Evolutionary conservation across 371 early-diverging fungal genomes (phyloP), one percentile per base, ranked within the genome.

Genomic region (Mucor plumbeus): DNA sequence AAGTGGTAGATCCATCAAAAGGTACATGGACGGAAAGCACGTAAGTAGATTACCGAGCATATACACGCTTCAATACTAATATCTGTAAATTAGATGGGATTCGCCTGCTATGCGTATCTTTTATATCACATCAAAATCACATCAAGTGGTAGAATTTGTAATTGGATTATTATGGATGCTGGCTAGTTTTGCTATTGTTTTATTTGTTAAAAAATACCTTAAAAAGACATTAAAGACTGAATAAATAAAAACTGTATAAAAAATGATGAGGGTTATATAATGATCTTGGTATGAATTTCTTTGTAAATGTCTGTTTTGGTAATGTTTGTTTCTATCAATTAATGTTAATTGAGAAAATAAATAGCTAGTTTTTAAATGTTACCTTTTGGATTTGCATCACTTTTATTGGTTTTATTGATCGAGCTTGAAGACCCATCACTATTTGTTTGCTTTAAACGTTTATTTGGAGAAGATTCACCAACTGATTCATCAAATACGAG

Each of bases 21-120:
- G 81, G 83, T 0, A 85, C 90, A 7, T 94, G 89, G 89, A 85
- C 88, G 9, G 88, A 90, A 74, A 90, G 90, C 84, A 80, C 75
- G 90, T 91, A 85, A 81, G 89, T 81, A 36, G 44, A 40, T 26
- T 26, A 26, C 26, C 3, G 26, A 26, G 26, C 26, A 34, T 5
- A 40, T 41, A 66, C 17, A 38, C 41, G 4, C 33, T 7, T 7
- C 8, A 14, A 54, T 26, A 26, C 26, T 26, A 26, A 26, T 26
- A 26, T 26, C 1, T 26, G 26, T 26, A 26, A 26, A 26, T 26
- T 80, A 87, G 87, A 47, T 85, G 85, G 84, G 78, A 87, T 55
- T 68, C 77, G 7, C 75, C 87, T 13, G 72, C 81, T 1, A 72
- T 90, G 40, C 75, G 92, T 10, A 74, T 90, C 7, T 93, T 90